Evolutionary conservation across 495 filamentous ascomycete species (phyloP), one percentile per base, ranked within the genome.

Genomic region (Penicillium bialowiezense): DNA sequence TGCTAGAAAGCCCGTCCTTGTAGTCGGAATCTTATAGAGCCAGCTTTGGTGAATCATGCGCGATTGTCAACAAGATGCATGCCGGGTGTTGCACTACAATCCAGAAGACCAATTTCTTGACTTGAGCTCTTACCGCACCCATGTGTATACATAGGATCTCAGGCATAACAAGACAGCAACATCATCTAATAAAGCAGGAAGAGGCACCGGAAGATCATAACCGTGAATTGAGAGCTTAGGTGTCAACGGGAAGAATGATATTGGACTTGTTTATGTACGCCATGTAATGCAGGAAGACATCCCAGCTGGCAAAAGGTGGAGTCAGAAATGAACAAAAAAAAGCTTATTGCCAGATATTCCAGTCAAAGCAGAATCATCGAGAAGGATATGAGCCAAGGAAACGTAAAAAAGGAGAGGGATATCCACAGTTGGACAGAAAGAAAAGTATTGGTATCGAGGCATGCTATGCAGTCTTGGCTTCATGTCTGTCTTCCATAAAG

Each of bases 251-350:
- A 26, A 26, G 23, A n/a, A 42, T 48, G 29, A 45, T 41, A 43
- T 58, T 54, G 51, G 49, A 58, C 29, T 23, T 15, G 3, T 33
- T 53, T 58, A 54, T 61, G 50, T 64, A 64, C 58, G 58, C 58
- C 60, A 37, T 44, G 40, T 58, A 50, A 64, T 64, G 60, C 60
- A 58, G 55, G 38, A 58, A 55, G 51, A 58, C 50, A 63, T 55
- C 31, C 38, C 44, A 53, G 51, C 46, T 54, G 24, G 26, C 10
- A 28, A 19, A 26, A 35, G 21, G 23, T 26, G 10, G 24, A 34
- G 5, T 31, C n/a, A 36, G 40, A 37, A 49, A 55, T 28, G 17
- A 43, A 45, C 15, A 41, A 20, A 46, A 44, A 37, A 33, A 23
- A 17, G 44, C 14, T 39, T 33, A 37, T 44, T 54, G 54, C 50